Evolutionary conservation across 2,329 filamentous ascomycete genomes (phyloP), one percentile per base, ranked within the genome.

Genomic region (Sporothrix pallida): DNA sequence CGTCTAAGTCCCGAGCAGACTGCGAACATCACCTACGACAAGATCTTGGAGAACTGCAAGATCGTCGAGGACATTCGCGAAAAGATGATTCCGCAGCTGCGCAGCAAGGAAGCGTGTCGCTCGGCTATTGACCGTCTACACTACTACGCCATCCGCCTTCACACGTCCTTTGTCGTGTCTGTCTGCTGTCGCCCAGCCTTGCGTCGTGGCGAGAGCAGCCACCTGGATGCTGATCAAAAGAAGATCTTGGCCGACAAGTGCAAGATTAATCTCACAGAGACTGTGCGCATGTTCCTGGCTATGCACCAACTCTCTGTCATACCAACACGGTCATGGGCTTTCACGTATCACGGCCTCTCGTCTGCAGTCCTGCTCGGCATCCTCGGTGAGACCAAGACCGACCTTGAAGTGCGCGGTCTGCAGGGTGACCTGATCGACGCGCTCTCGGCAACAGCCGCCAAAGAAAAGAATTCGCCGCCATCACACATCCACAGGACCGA

Each of bases 221-320:
- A 78, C n/a, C 83, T 91, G 56, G 84, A 85, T 3, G 77, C 82
- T 0, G 78, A 83, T 0, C 88, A 91, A 77, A 89, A 89, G 77
- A 83, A 83, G 62, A 80, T 84, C 0, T 82, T 91, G 0, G 87
- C 87, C 1, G 85, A 87, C 42, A 86, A 86, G 73, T 91, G 89
- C 82, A 90, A 90, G 78, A 81, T 83, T 17, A 91, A 90, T 78
- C 82, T 91, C 37, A 88, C 88, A 6, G 89, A 91, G 78, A 91
- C 89, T 13, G 89, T 91, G 12, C 86, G 88, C 56, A 91, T 91
- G 89, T 91, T 91, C 78, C 82, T 91, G 26, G 88, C 89, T 17
- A 91, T 91, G 89, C 89, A 91, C 79, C 89, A 90, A 75, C 82
- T 91, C 44, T 91, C 89, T 1, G 87, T 90, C 9, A 91, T 91